phyloP scores from a whole-genome alignment of 306 rosid genomes.

The Quillaja saponaria region DNA sequence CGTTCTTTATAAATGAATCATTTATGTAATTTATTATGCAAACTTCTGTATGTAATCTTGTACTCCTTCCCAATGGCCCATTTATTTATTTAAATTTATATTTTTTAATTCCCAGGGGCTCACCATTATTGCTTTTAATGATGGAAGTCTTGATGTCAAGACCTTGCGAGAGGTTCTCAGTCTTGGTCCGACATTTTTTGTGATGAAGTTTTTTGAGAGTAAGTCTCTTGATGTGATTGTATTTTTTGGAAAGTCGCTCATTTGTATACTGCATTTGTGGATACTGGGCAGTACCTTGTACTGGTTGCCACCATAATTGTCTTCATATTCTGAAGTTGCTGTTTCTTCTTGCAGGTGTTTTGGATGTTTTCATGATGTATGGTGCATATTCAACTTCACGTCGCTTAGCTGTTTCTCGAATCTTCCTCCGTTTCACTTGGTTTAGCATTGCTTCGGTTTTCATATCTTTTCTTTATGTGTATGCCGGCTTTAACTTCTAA shows the following conservation, averaged over 20 bases:
- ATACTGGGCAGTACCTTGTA: background rate
- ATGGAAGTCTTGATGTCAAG: constrained; percentile 57
- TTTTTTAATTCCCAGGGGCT: constrained; percentile 58
- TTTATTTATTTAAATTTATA: constrained; percentile 4
- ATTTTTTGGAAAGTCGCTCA: too few species aligned
- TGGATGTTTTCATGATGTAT: constrained; percentile 90
- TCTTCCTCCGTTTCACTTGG: constrained; percentile 87
- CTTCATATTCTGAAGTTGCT: constrained; percentile 21
- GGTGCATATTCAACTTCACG: constrained; percentile 91
- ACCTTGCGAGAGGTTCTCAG: constrained; percentile 83
- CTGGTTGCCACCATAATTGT: background rate
- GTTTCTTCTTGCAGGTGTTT: constrained; percentile 61
- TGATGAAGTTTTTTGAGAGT: constrained; percentile 91
- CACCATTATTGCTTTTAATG: constrained; percentile 76
- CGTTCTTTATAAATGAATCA: too few species aligned
- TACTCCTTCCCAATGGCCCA: too few species aligned
- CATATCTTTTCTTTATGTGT: constrained; percentile 79
- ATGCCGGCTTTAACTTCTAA: constrained; percentile 31
- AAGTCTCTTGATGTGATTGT: too few species aligned
- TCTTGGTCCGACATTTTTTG: constrained; percentile 88
- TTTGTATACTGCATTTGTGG: too few species aligned
- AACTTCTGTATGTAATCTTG: too few species aligned
- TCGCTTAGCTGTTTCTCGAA: constrained; percentile 68
- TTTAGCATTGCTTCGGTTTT: constrained; percentile 71
- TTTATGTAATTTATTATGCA: too few species aligned